Evolutionary conservation across 257 asterid species (phyloP).

Genomic region (Hygrophila difformis): DNA sequence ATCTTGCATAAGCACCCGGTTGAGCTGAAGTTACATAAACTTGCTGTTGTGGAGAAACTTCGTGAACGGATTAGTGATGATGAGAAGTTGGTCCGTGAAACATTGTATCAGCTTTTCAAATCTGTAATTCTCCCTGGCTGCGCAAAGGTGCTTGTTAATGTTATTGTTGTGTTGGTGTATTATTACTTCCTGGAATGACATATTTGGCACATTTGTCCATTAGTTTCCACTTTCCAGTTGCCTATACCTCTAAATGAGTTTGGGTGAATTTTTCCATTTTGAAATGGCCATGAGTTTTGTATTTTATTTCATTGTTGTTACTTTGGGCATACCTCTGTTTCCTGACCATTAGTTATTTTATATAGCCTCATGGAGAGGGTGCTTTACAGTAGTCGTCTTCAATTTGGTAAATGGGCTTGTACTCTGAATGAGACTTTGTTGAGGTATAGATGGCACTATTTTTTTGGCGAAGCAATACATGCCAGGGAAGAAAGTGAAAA

Average conservation of each 20-base stretch:
- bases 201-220: not conserved
- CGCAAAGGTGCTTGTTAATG: slow-evolving; percentile 40
- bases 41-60: slow-evolving; percentile 76
- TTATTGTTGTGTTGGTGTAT: no score
- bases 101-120: slow-evolving; percentile 71
- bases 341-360: not conserved
- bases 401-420: not conserved
- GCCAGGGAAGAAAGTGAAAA: no score
- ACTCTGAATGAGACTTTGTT: not conserved
- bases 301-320: not conserved
- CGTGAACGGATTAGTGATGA: slow-evolving; percentile 91
- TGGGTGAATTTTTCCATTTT: no score
- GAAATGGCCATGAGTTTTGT: no score
- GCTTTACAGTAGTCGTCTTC: not conserved
- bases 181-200: not conserved
- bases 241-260: slow-evolving; percentile 4
- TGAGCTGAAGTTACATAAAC: slow-evolving; percentile 81
- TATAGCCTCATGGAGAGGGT: not conserved
- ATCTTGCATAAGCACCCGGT: slow-evolving; percentile 58
- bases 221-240: not conserved
- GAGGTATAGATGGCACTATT: no score
- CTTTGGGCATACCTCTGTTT: slow-evolving; percentile 5
- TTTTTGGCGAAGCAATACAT: no score
- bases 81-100: slow-evolving; percentile 76
- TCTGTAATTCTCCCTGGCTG: slow-evolving; percentile 69